Evolutionary conservation across 164 flowering plant genomes (phyloP).

Genomic region (Cinnamomum micranthum): DNA sequence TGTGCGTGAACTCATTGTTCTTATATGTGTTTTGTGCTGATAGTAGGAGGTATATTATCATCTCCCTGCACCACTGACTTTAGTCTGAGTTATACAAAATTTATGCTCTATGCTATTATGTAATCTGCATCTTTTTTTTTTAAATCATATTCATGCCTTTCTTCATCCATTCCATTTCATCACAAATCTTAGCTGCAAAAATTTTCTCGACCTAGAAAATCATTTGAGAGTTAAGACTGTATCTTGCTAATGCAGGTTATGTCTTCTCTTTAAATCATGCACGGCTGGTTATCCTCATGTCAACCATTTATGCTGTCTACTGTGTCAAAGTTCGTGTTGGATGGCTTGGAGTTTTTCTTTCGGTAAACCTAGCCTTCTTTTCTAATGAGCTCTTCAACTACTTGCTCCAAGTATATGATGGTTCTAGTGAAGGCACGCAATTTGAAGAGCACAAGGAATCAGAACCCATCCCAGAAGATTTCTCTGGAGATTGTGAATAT

Average conservation of each 20-base stretch:
- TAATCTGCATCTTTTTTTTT: background rate
- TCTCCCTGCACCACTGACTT: background rate
- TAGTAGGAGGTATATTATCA: slow-evolving; percentile 76
- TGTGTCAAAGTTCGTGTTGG: slow-evolving; percentile 81
- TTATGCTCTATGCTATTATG: background rate
- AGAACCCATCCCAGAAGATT: slow-evolving; percentile 50
- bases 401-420: slow-evolving; percentile 79
- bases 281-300: slow-evolving; percentile 79
- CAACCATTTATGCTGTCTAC: slow-evolving; percentile 68
- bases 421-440: slow-evolving; percentile 32
- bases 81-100: too few relatives aligned
- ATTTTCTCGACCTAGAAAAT: background rate
- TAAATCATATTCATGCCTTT: too few relatives aligned
- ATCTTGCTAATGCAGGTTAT: slow-evolving; percentile 56
- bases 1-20: background rate
- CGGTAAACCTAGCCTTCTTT: slow-evolving; percentile 78
- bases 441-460: slow-evolving; percentile 58
- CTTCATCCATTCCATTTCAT: background rate
- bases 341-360: slow-evolving; percentile 79
- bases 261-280: slow-evolving; percentile 90
- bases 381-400: slow-evolving; percentile 70
- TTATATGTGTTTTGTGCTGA: slow-evolving; percentile 32
- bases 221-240: background rate
- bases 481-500: slow-evolving; percentile 53
- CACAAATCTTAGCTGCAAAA: background rate